Evolutionary conservation across 2,329 filamentous ascomycete genomes (phyloP).

Genomic region (Gliomastix tumulicola): DNA sequence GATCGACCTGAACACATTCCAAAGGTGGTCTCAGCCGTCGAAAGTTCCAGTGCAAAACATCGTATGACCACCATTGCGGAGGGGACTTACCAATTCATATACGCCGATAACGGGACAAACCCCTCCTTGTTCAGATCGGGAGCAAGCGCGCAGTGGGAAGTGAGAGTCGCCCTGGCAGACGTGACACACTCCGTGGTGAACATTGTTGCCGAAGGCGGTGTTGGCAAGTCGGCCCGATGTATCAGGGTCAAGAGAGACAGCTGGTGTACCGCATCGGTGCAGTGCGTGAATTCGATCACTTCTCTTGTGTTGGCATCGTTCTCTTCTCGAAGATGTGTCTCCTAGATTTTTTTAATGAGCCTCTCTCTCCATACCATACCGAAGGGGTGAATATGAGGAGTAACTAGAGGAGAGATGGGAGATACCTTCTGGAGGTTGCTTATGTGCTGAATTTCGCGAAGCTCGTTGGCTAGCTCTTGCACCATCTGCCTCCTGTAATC

Average conservation of each 20-base stretch:
- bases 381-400: too few relatives aligned
- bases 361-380: too few relatives aligned
- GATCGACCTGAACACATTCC: neutral
- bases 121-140: neutral
- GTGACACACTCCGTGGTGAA: slow-evolving; percentile 2
- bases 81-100: neutral
- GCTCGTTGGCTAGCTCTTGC: neutral
- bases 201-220: neutral
- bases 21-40: neutral
- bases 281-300: neutral
- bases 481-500: neutral
- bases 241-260: slow-evolving; percentile 2
- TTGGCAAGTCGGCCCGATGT: neutral
- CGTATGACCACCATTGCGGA: neutral
- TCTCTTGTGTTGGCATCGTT: too few relatives aligned
- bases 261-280: neutral
- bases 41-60: too few relatives aligned
- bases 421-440: too few relatives aligned
- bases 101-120: neutral
- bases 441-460: too few relatives aligned
- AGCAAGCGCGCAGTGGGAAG: neutral
- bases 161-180: neutral
- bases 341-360: too few relatives aligned
- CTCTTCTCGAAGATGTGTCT: too few relatives aligned
- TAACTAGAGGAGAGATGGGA: too few relatives aligned